Conservation (phyloP, 2,329 filamentous ascomycete species). For the Zopfia rhizophila region DNA sequence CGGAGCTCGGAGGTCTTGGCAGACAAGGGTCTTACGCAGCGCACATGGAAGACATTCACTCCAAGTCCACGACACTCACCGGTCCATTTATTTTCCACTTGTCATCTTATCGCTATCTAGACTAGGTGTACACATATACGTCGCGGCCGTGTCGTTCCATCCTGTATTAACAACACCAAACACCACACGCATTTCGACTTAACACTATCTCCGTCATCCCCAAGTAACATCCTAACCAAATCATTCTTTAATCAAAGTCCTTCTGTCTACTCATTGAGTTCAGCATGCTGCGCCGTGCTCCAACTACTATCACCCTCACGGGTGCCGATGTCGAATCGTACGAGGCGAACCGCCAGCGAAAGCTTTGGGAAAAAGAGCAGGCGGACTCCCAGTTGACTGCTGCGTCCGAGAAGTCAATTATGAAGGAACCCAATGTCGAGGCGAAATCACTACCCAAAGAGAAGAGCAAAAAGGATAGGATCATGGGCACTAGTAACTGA, state of each 20-base stretch:
- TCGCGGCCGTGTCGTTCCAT: no score
- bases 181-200: no score
- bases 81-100: conserved; percentile 3
- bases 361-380: conserved; percentile 39
- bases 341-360: conserved; percentile 67
- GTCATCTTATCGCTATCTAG: no score
- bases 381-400: conserved; percentile 31
- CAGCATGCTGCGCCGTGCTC: conserved; percentile 72
- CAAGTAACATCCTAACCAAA: no score
- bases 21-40: conserved; percentile 21
- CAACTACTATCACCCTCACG: conserved; percentile 75
- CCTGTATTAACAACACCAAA: no score
- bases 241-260: no score
- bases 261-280: not conserved
- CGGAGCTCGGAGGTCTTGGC: conserved; percentile 35
- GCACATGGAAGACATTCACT: not conserved
- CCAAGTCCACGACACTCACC: not conserved
- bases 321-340: conserved; percentile 76
- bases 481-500: conserved; percentile 35
- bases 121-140: no score
- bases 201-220: no score
- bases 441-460: conserved; percentile 15
- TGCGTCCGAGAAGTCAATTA: conserved; percentile 25
- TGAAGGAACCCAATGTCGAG: conserved; percentile 10
- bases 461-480: conserved; percentile 43